Base-by-base conservation (phyloP, 768 basidiomycete genomes). In the Pleurotus djamor region DNA sequence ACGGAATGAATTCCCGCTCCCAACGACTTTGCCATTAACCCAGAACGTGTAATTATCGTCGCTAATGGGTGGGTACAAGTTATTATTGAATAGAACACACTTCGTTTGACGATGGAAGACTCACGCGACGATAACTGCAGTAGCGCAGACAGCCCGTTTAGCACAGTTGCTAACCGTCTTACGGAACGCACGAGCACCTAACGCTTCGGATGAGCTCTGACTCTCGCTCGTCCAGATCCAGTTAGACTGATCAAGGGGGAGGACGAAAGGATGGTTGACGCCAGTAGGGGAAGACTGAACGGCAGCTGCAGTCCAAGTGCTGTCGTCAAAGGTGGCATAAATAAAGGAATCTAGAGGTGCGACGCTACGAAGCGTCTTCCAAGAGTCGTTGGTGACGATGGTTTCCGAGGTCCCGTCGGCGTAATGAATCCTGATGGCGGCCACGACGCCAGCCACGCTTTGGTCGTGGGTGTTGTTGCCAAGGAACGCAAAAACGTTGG, bases 21-120 rank as follows among this genome's bases (percentile, higher is more conserved):
- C 73, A n/a, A 73, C 63, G 49, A 57, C 2, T 9, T 56, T 56
- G 3, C 57, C 57, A n/a, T 58, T 58, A 36, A 58, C 48, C 8
- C 48, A 58, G n/a, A 58, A 49, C 9, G 57, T 58, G 32, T 58
- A 58, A 0, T n/a, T 13, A 33, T 58, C 48, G n/a, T 58, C 57
- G 13, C 57, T 58, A 34, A 3, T 3, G 10, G 9, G 14, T 6
- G 44, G 10, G 32, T 17, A 3, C n/a, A 34, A 34, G 9, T 48
- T 9, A 44, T 44, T 10, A 8, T 10, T 2, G 3, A 21, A 14
- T 32, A 9, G n/a, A n/a, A n/a, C n/a, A n/a, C 14, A n/a, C n/a
- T n/a, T n/a, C n/a, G n/a, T n/a, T 5, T 1, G 48, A 33, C 17
- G 16, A 57, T 7, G 13, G 33, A 48, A 10, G 33, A n/a, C 56